Conservation (phyloP, 2,329 filamentous ascomycete species). For the Pyricularia sp. region DNA sequence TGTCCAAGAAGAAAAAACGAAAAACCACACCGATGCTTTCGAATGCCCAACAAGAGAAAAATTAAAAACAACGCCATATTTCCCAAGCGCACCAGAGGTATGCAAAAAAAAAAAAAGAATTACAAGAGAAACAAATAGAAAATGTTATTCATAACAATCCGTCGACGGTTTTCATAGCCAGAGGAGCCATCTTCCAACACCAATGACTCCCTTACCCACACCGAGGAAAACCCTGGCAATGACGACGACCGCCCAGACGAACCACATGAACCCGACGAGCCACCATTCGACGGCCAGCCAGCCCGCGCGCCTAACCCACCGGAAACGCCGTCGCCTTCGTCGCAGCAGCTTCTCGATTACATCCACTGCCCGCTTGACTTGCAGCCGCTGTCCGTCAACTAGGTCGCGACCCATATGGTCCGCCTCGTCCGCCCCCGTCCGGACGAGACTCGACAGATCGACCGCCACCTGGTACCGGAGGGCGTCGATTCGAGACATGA, state of each 20-base stretch:
- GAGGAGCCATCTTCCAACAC: slow-evolving; percentile 67
- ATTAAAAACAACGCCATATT: not conserved
- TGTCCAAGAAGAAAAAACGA: not conserved
- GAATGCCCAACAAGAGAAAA: not conserved
- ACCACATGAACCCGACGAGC: slow-evolving; percentile 86
- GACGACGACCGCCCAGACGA: slow-evolving; percentile 83
- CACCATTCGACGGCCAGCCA: slow-evolving; percentile 84
- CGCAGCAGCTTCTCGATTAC: slow-evolving; percentile 68
- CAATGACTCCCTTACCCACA: slow-evolving; percentile 47
- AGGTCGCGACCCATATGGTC: slow-evolving; percentile 71
- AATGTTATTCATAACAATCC: not conserved
- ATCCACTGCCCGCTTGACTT: slow-evolving; percentile 73
- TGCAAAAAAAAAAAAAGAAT: not conserved
- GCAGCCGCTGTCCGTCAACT: slow-evolving; percentile 65
- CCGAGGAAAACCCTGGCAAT: slow-evolving; percentile 58
- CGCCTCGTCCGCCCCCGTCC: slow-evolving; percentile 64
- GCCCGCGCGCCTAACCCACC: slow-evolving; percentile 65
- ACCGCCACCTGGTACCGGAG: slow-evolving; percentile 37
- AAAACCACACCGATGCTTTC: not conserved
- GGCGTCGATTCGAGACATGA: slow-evolving; percentile 37
- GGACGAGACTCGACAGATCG: slow-evolving; percentile 52
- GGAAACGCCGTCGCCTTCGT: slow-evolving; percentile 55
- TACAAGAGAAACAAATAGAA: not conserved
- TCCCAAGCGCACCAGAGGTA: not conserved
- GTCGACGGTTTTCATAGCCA: slow-evolving; percentile 49